Conservation (phyloP, 2,329 filamentous ascomycete genomes). For the Hypoxylon sp. region DNA sequence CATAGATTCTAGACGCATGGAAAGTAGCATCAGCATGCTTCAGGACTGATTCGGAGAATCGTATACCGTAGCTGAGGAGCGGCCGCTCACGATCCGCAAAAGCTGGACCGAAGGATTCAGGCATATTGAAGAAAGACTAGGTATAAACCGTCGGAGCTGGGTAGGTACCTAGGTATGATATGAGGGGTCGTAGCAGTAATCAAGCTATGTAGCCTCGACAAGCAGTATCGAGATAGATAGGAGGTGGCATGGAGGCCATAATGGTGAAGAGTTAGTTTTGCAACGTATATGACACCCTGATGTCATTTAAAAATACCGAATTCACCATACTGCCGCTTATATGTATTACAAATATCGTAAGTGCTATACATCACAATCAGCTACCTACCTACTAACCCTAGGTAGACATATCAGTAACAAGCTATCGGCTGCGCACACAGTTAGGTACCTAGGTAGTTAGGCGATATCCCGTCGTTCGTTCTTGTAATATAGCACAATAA, state of each 20-base stretch:
- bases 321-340: background rate
- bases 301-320: slow-evolving; percentile 22
- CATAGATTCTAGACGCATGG: slow-evolving; percentile 59
- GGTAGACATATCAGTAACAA: slow-evolving; percentile 2
- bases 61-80: slow-evolving; percentile 59
- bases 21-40: slow-evolving; percentile 60
- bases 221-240: background rate
- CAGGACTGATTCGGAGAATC: slow-evolving; percentile 58
- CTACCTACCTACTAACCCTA: background rate
- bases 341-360: slow-evolving; percentile 22
- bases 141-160: background rate
- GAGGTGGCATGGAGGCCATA: background rate
- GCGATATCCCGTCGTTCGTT: background rate
- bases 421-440: background rate
- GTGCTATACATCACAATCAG: slow-evolving; percentile 9
- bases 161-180: slow-evolving; percentile 1
- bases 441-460: background rate
- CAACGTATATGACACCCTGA: slow-evolving; percentile 13
- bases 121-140: slow-evolving; percentile 23
- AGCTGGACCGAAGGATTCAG: slow-evolving; percentile 41
- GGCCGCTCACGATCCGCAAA: slow-evolving; percentile 39
- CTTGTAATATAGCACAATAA: background rate
- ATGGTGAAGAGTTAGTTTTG: background rate
- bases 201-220: background rate
- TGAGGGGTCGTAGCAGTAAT: background rate